Evolutionary conservation across 2,329 filamentous ascomycete genomes (phyloP).

Genomic region (Clarireedia sp.): DNA sequence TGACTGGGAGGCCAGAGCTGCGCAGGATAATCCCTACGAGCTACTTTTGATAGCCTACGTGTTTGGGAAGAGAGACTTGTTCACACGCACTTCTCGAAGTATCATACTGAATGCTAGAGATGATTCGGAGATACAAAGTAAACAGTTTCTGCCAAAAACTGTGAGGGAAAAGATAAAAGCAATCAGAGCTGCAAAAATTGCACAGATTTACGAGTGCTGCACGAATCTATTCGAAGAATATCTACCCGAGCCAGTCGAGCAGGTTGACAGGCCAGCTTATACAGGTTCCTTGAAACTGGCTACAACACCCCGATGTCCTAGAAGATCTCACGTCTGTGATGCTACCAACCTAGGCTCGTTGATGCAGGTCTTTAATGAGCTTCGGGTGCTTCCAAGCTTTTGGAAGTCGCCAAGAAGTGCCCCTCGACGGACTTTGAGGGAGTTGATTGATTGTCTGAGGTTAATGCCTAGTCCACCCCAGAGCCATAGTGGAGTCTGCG

Average conservation of each 20-base stretch:
- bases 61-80: conserved; percentile 42
- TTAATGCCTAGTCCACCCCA: conserved; percentile 38
- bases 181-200: conserved; percentile 41
- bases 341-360: conserved; percentile 46
- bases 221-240: conserved; percentile 39
- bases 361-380: conserved; percentile 43
- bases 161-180: conserved; percentile 43
- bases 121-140: conserved; percentile 36
- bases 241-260: conserved; percentile 25
- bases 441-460: conserved; percentile 38
- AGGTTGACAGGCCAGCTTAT: conserved; percentile 14
- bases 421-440: conserved; percentile 36
- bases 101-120: conserved; percentile 39
- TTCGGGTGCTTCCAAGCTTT: conserved; percentile 37
- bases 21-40: conserved; percentile 41
- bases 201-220: conserved; percentile 42
- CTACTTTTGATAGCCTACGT: conserved; percentile 45
- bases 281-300: conserved; percentile 29
- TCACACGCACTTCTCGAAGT: conserved; percentile 42
- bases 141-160: conserved; percentile 37
- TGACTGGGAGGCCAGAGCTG: conserved; percentile 40
- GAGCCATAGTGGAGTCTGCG: conserved; percentile 39
- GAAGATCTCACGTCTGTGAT: conserved; percentile 43
- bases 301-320: conserved; percentile 40
- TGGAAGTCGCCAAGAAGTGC: conserved; percentile 28